phyloP scores from a whole-genome alignment of 768 basidiomycete species.

The Pleurotus ostreatus region DNA sequence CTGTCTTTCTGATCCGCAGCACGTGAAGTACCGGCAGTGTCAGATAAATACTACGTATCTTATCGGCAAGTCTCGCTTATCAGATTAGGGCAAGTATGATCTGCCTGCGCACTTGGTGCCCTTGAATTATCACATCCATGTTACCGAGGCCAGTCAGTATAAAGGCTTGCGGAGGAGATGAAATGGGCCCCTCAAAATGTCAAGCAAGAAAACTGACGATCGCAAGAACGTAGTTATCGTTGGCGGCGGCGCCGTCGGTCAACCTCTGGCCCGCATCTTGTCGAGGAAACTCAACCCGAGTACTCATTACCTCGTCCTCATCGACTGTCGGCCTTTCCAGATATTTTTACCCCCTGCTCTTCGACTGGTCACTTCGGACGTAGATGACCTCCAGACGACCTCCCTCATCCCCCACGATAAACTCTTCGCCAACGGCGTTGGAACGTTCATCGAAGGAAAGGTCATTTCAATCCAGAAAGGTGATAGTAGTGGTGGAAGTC shows the following conservation, averaged over 20 bases:
- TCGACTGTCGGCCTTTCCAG: conserved; percentile 48
- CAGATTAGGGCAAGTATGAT: too few relatives aligned
- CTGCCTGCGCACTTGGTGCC: too few relatives aligned
- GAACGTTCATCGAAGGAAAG: conserved; percentile 36
- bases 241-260: conserved; percentile 56
- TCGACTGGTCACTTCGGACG: conserved; percentile 47
- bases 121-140: too few relatives aligned
- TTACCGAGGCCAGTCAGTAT: too few relatives aligned
- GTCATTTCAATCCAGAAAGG: conserved; percentile 28
- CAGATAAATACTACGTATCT: too few relatives aligned
- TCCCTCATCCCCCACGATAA: conserved; percentile 50
- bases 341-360: conserved; percentile 45
- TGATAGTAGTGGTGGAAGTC: conserved; percentile 29
- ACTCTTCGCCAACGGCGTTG: conserved; percentile 42
- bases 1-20: too few relatives aligned
- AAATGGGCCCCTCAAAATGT: background rate
- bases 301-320: conserved; percentile 48
- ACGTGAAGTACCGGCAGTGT: too few relatives aligned
- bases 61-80: too few relatives aligned
- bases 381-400: conserved; percentile 39
- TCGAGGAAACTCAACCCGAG: conserved; percentile 44
- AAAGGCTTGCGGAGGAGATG: too few relatives aligned
- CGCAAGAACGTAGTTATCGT: conserved; percentile 40
- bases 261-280: conserved; percentile 39
- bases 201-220: conserved; percentile 14